Base-by-base conservation (phyloP, 2,329 filamentous ascomycete species). In the Metarhizium rileyi region DNA sequence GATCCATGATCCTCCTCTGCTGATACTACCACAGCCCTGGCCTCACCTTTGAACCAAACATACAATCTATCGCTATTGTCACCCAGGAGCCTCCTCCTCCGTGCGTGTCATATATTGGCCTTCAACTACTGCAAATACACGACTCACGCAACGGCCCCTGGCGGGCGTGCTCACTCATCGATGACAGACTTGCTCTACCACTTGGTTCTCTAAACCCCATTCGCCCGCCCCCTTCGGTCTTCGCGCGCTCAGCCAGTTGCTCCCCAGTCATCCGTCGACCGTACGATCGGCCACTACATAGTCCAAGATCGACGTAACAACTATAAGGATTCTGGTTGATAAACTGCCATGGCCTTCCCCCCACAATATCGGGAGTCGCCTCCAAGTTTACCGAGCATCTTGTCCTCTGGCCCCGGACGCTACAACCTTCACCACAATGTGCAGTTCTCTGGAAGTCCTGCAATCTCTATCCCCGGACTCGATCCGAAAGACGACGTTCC, bases 391-490 rank as follows among this genome's bases (percentile, higher is more conserved):
- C 66, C 67, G 50, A 69, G 67, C 52, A 67, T 68, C 54, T 63
- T 64, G 58, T 59, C 65, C 41, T 59, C 65, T 16, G 55, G 57
- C 48, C 50, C 59, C 35, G 59, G 61, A 33, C 59, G 59, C 48
- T 66, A 60, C 50, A 58, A 59, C 53, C 55, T 51, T 28, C 60
- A 63, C 49, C 62, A 64, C 54, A 63, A 67, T 28, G 56, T 61
- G 44, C 55, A 61, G 35, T 68, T 62, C 52, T 56, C 63, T 47
- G 55, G 62, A 49, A 68, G 63, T 53, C 57, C 59, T 43, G 67
- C 70, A 40, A 66, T 74, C 60, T 62, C 68, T 45, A 75, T 75
- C 51, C 72, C 70, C 30, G 68, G 70, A 45, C 58, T 64, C 41
- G 55, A 60, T 14, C 54, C 57, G 42, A 60, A 58, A 50, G 54